Evolutionary conservation across 345 rosid species (phyloP).

Genomic region (Brassica carinata): DNA sequence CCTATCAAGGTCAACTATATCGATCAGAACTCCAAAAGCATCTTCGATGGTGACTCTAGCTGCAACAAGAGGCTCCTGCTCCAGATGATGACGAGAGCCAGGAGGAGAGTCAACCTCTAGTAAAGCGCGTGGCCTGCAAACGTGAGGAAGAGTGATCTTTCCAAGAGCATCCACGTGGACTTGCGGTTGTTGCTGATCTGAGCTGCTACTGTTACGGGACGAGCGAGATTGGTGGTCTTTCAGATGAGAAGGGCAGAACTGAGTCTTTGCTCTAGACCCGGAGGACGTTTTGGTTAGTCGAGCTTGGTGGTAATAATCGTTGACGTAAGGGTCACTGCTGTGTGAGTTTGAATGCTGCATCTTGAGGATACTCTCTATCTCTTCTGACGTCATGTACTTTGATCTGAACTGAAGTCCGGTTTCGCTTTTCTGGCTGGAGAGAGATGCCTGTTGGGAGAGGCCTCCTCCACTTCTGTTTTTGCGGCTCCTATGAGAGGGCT

Average conservation of each 20-base stretch:
- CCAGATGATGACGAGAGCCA: conserved; percentile 65
- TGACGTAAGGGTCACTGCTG: conserved; percentile 76
- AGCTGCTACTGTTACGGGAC: conserved; percentile 57
- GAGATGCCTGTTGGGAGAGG: conserved; percentile 66
- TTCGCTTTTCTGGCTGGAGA: conserved; percentile 82
- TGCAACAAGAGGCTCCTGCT: conserved; percentile 94
- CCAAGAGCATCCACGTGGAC: conserved; percentile 63
- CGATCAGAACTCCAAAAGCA: conserved; percentile 67
- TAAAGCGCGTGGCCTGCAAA: conserved; percentile 70
- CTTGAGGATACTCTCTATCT: conserved; percentile 91
- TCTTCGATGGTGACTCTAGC: conserved; percentile 95
- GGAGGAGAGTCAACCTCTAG: conserved; percentile 71
- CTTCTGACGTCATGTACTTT: conserved; percentile 94
- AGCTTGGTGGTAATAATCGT: conserved; percentile 98
- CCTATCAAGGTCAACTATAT: conserved; percentile 87
- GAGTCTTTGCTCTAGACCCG: conserved; percentile 35
- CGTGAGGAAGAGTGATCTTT: conserved; percentile 58
- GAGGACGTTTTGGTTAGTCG: conserved; percentile 63
- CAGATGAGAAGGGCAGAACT: conserved; percentile 78
- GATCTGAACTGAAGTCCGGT: conserved; percentile 74
- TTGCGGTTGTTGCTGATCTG: conserved; percentile 64
- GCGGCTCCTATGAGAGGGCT: conserved; percentile 67
- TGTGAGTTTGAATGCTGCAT: conserved; percentile 94
- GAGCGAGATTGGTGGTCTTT: conserved; percentile 74
- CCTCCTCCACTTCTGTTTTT: conserved; percentile 55